These are phyloP conservation scores for Ligustrum vulgare DNA, from an alignment of 257 asterid species.

Conservation along the genomic window DNA sequence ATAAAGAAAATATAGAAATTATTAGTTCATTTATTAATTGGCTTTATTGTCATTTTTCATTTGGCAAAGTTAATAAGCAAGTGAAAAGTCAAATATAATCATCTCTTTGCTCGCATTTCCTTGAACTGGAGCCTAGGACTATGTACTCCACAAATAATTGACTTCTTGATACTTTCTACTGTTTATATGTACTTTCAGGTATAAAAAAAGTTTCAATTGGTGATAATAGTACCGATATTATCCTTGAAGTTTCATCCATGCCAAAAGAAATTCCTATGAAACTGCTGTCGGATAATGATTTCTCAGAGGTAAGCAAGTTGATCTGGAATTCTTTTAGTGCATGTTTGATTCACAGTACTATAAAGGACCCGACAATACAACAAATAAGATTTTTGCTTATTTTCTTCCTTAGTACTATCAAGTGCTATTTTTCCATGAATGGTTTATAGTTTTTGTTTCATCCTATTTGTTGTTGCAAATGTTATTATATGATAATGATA, in stretches of 20 bases:
- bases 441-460: not conserved
- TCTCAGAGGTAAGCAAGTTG: conserved; percentile 41
- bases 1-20: too few species aligned
- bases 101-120: conserved; percentile 8
- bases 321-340: not conserved
- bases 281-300: conserved; percentile 50
- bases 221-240: conserved; percentile 33
- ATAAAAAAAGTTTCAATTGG: conserved; percentile 27
- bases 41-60: not conserved
- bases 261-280: conserved; percentile 39
- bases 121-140: not conserved
- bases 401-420: not conserved
- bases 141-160: not conserved
- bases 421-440: not conserved
- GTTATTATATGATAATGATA: not conserved
- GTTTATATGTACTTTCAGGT: conserved; percentile 38
- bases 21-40: too few species aligned
- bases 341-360: not conserved
- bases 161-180: not conserved
- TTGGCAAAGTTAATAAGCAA: not conserved
- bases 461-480: not conserved
- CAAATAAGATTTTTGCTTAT: not conserved
- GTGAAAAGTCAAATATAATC: conserved; percentile 11
- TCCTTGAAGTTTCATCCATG: conserved; percentile 40
- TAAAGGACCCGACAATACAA: not conserved